Evolutionary conservation across 148 eudicot species (phyloP), one percentile per base, ranked within the genome.

Genomic region (Heliosperma pusillum): DNA sequence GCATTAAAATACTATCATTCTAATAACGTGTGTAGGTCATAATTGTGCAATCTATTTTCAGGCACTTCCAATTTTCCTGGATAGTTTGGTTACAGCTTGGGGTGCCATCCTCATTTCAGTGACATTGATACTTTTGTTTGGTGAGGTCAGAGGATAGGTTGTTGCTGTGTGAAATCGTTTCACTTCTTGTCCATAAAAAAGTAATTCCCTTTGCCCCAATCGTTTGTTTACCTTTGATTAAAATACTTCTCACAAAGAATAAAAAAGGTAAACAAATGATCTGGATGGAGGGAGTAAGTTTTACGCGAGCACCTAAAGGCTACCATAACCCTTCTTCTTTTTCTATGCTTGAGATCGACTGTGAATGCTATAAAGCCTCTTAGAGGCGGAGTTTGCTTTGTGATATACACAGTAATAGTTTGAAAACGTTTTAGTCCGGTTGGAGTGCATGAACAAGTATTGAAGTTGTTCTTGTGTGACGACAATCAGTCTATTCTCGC

Each of bases 31-130:
- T 66, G 21, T 17, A 21, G 13, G 50, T 53, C 52, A 20, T 60
- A 77, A 29, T 3, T 59, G 52, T 40, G 16, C 29, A 21, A 21
- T 52, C 25, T 77, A 13, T 72, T 44, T 83, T 76, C 90, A 95
- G 98, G 85, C 98, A 66, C 97, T 95, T 76, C 98, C 98, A 25
- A 95, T 95, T 71, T 93, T 93, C 75, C 94, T 93, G 71, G 98
- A 93, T 73, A 75, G 89, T 77, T 75, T 93, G 63, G 76, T 91
- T 71, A 81, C 88, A 63, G 97, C 98, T 77, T 91, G 89, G 92
- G 93, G 93, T 76, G 97, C 98, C 63, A 88, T 91, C 82, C 84
- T 91, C 36, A 93, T 91, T 73, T 93, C 97, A 59, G 97, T 93
- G 72, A 91, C 97, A 55, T 80, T 93, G 72, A 89, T 91, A 73